These are phyloP conservation scores for Exutisphaerella laricina DNA, from an alignment of 2,329 filamentous ascomycete genomes.

Conservation along the genomic window DNA sequence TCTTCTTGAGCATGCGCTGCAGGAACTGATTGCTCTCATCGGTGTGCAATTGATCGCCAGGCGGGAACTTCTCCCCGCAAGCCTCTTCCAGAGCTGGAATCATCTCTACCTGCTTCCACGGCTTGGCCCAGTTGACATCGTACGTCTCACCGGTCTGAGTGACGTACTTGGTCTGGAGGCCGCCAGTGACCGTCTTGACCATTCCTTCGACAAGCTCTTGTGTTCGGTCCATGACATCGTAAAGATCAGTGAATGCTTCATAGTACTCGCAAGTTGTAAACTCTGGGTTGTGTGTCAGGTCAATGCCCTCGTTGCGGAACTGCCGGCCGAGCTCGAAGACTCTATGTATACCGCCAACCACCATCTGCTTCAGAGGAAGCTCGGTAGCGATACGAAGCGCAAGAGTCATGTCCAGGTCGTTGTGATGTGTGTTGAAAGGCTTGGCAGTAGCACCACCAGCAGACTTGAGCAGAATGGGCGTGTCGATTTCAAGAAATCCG, in stretches of 20 bases:
- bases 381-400: slow-evolving; percentile 94
- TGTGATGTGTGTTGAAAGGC: slow-evolving; percentile 93
- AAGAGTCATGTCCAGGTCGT: slow-evolving; percentile 89
- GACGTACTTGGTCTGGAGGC: slow-evolving; percentile 57
- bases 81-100: slow-evolving; percentile 86
- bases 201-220: slow-evolving; percentile 88
- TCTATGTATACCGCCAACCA: slow-evolving; percentile 88
- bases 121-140: slow-evolving; percentile 91
- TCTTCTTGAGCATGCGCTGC: slow-evolving; percentile 76
- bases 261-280: slow-evolving; percentile 99
- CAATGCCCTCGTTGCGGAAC: slow-evolving; percentile 89
- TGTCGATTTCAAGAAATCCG: slow-evolving; percentile 93
- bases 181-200: slow-evolving; percentile 80
- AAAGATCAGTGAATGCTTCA: slow-evolving; percentile 76
- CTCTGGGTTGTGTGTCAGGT: slow-evolving; percentile 94
- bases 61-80: slow-evolving; percentile 88
- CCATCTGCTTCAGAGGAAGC: slow-evolving; percentile 91
- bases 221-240: slow-evolving; percentile 84
- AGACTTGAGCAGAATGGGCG: slow-evolving; percentile 94
- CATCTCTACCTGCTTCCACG: slow-evolving; percentile 94
- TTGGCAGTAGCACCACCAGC: slow-evolving; percentile 92
- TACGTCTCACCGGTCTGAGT: slow-evolving; percentile 81
- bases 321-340: slow-evolving; percentile 95
- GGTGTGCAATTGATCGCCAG: slow-evolving; percentile 83
- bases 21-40: slow-evolving; percentile 85